Conservation (phyloP, 345 rosid species). For the Erysimum cheiranthoides region DNA sequence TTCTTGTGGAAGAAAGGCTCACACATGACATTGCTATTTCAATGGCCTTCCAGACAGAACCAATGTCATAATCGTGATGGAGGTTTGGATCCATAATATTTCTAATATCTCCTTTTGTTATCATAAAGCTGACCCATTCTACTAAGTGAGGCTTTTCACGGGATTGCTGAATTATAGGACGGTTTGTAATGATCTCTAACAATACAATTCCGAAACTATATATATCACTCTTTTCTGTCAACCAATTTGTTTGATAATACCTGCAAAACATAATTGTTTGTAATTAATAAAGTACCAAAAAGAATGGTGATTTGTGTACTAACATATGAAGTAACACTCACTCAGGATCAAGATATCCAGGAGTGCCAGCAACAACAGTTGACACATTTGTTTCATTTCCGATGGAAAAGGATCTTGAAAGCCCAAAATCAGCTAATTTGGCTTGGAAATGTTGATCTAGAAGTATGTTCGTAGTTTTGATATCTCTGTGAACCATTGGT, state of each 20-base stretch:
- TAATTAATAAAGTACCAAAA: neutral
- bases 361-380: conserved; percentile 39
- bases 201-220: conserved; percentile 55
- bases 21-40: conserved; percentile 43
- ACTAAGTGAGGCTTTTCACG: conserved; percentile 33
- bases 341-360: conserved; percentile 61
- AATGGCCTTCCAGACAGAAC: conserved; percentile 40
- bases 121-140: conserved; percentile 33
- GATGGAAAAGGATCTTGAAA: conserved; percentile 43
- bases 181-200: conserved; percentile 52
- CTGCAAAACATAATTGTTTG: conserved; percentile 22
- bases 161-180: conserved; percentile 29
- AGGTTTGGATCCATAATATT: conserved; percentile 40
- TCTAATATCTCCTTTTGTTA: conserved; percentile 29
- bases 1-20: conserved; percentile 25
- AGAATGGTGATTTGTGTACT: neutral
- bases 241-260: conserved; percentile 42
- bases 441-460: conserved; percentile 49
- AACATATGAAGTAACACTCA: conserved; percentile 26
- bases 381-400: conserved; percentile 43
- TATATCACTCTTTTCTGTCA: conserved; percentile 54
- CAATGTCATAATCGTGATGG: conserved; percentile 22
- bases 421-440: conserved; percentile 56
- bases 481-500: conserved; percentile 53
- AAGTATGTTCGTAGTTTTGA: conserved; percentile 53